Conservation (phyloP, 352 stramenopile genomes). For the Halophytophthora batemanensis region DNA sequence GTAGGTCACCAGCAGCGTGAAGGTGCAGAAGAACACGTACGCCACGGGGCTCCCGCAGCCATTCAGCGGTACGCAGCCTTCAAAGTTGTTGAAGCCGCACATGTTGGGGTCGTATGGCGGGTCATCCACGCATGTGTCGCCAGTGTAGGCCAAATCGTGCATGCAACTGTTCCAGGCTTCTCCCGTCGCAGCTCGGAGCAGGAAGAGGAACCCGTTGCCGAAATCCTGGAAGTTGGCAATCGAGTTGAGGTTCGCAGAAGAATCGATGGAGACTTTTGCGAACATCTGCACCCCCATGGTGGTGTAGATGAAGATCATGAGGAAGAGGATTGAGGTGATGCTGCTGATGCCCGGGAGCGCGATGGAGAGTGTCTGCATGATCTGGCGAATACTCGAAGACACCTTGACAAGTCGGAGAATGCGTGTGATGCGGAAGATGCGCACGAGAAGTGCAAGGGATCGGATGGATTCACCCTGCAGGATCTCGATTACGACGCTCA, state of each 20-base stretch:
- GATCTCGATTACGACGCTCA: constrained; percentile 48
- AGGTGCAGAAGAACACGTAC: constrained; percentile 77
- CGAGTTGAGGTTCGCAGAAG: constrained; percentile 58
- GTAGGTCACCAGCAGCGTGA: constrained; percentile 92
- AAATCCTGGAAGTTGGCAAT: constrained; percentile 93
- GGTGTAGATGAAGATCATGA: constrained; percentile 93
- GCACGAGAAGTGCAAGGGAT: constrained; percentile 82
- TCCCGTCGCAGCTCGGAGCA: constrained; percentile 90
- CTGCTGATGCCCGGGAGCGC: constrained; percentile 86
- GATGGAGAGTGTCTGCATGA: constrained; percentile 90
- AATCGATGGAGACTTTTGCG: constrained; percentile 66
- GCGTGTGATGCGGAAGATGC: constrained; percentile 88
- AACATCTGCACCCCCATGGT: constrained; percentile 92
- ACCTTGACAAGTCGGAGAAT: constrained; percentile 78
- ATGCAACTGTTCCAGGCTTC: constrained; percentile 93
- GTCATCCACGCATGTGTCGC: constrained; percentile 55
- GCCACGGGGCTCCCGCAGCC: constrained; percentile 71
- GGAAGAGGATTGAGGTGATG: constrained; percentile 85
- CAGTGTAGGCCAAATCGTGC: constrained; percentile 62
- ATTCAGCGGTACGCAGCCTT: constrained; percentile 65
- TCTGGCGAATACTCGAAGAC: constrained; percentile 82
- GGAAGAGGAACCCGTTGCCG: constrained; percentile 81
- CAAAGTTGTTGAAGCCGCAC: constrained; percentile 72
- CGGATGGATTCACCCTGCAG: constrained; percentile 43
- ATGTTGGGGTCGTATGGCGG: constrained; percentile 50